A percentile compares a stretch with the other conserved stretches of the same genome.
phyloP scores from a whole-genome alignment of 2,329 filamentous ascomycete species.

The Lasiodiplodia theobromae region DNA sequence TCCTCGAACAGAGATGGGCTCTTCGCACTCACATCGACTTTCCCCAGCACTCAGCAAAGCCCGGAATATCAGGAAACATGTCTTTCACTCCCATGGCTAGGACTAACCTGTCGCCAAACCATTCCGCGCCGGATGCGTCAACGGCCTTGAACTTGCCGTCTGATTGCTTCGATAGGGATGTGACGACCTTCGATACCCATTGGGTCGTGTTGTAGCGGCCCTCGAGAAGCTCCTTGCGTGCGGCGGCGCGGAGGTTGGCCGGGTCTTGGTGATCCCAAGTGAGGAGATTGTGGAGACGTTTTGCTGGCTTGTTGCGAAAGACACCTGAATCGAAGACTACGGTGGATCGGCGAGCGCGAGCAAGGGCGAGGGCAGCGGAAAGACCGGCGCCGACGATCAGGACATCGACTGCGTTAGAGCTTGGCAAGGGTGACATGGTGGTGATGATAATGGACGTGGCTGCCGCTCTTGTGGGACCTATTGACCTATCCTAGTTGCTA shows the following conservation, averaged over 20 bases:
- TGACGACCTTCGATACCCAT: conserved; percentile 32
- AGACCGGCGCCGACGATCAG: no score
- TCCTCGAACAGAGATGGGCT: no score
- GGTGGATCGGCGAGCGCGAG: no score
- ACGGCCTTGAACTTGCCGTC: conserved; percentile 34
- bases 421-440: no score
- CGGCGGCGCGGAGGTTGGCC: background rate
- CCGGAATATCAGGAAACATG: conserved; percentile 55
- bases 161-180: conserved; percentile 35
- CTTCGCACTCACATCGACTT: background rate
- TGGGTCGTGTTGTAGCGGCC: background rate
- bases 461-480: no score
- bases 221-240: background rate
- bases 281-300: conserved; percentile 52
- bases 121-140: conserved; percentile 55
- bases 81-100: conserved; percentile 64
- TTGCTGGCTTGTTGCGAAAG: conserved; percentile 27
- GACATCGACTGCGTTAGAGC: no score
- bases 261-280: conserved; percentile 15
- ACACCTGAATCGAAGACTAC: no score
- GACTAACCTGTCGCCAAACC: conserved; percentile 60
- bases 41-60: conserved; percentile 1
- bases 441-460: no score
- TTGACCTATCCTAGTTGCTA: no score
- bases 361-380: no score